Evolutionary conservation across 257 asterid species (phyloP).

Genomic region (Penstemon davidsonii): DNA sequence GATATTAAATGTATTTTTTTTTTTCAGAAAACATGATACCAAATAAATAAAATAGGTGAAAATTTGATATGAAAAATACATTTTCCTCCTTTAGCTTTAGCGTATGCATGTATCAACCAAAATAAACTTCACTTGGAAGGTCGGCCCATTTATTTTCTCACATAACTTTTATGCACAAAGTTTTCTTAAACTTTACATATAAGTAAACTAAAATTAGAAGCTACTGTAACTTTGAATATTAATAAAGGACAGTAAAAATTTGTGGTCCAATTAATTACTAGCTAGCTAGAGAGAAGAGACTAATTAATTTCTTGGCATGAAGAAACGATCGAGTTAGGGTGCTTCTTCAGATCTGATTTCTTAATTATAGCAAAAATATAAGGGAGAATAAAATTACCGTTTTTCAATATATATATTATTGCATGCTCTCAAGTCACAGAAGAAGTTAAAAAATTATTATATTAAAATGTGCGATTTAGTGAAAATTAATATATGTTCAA

Average conservation of each 20-base stretch:
- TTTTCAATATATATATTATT: too few relatives aligned
- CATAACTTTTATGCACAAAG: slow-evolving; percentile 31
- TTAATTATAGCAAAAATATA: too few relatives aligned
- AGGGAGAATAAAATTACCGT: too few relatives aligned
- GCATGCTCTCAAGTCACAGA: too few relatives aligned
- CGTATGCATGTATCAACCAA: slow-evolving; percentile 20
- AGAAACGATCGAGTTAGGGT: too few relatives aligned
- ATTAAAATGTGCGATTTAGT: too few relatives aligned
- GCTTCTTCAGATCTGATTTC: too few relatives aligned
- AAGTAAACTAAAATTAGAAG: slow-evolving; percentile 33
- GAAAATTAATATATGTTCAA: too few relatives aligned
- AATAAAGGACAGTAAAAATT: background rate
- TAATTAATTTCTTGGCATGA: too few relatives aligned
- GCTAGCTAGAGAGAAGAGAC: background rate
- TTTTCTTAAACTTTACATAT: slow-evolving; percentile 52
- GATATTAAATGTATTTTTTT: background rate
- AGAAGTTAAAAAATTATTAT: too few relatives aligned
- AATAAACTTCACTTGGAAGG: slow-evolving; percentile 54
- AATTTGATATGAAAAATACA: too few relatives aligned
- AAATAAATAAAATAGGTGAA: background rate
- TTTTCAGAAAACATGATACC: background rate
- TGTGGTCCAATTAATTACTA: slow-evolving; percentile 9
- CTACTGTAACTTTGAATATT: slow-evolving; percentile 8
- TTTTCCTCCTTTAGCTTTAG: background rate
- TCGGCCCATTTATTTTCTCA: slow-evolving; percentile 28